Percentiles rank a stretch among this genome's conserved stretches.
phyloP scores from a whole-genome alignment of 176 grass and related monocot genomes.

The Ananas comosus region DNA sequence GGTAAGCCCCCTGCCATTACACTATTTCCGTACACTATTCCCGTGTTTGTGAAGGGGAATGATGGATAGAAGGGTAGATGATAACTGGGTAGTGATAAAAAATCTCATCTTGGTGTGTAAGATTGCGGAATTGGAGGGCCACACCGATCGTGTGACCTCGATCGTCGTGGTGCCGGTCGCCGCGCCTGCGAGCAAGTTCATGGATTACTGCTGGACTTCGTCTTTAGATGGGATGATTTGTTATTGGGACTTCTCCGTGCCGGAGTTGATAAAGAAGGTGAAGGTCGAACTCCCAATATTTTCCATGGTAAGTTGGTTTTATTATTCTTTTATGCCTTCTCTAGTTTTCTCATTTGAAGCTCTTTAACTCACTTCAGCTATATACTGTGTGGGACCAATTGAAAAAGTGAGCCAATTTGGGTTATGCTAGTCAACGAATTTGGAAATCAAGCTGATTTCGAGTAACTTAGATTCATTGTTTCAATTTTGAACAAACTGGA shows the following conservation, averaged over 20 bases:
- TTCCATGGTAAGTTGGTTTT: conserved; percentile 51
- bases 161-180: conserved; percentile 40
- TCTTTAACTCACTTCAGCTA: no score
- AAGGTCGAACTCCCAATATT: conserved; percentile 57
- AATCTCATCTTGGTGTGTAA: conserved; percentile 11
- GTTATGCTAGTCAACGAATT: no score
- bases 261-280: conserved; percentile 60
- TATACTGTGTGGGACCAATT: no score
- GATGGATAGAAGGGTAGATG: background rate
- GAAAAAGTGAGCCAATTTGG: no score
- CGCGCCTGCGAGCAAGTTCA: conserved; percentile 27
- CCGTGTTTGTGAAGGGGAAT: background rate
- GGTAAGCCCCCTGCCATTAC: conserved; percentile 10
- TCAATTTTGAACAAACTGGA: no score
- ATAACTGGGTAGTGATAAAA: background rate
- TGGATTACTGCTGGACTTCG: conserved; percentile 68
- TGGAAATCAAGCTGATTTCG: no score
- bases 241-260: conserved; percentile 53
- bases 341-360: background rate
- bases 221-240: conserved; percentile 70
- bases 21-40: background rate
- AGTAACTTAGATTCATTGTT: no score
- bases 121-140: conserved; percentile 82
- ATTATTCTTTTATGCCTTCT: background rate
- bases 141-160: conserved; percentile 62